Evolutionary conservation across 352 stramenopile species (phyloP), one percentile per base, ranked within the genome.

Genomic region (Phytophthora fragariae): DNA sequence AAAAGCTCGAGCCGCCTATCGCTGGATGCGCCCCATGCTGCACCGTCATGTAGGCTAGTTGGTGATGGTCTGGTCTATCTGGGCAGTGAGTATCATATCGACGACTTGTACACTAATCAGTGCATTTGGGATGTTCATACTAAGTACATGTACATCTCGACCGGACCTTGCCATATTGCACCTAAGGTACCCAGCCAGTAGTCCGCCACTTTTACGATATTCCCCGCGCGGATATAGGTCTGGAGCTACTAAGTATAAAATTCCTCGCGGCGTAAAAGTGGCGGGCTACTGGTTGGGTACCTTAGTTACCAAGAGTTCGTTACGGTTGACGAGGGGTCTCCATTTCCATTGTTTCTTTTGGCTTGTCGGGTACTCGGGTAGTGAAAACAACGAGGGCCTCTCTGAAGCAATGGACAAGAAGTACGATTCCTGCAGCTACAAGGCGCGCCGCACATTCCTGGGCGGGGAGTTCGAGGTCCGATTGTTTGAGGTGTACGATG

Each of bases 401-500:
- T 8, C 27, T 14, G n/a, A 17, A 14, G 56, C 14, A 44, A 85
- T 88, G 80, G 77, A 82, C 61, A 75, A 80, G 33, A 76, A 75
- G 52, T 88, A 86, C 68, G 82, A 83, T 60, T 73, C 73, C 52
- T 91, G 84, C 63, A 85, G 77, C 73, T 92, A 89, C 77, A 87
- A 88, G 65, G 81, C 83, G 41, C 81, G 80, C 0, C 80, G 84
- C 64, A 82, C 84, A 39, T 92, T 91, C 33, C 76, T 91, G 14
- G 81, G 82, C n/a, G 74, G 75, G 37, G 79, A 89, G 60, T 90
- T 88, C 61, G 87, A 95, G 33, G 83, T 94, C 56, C 80, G 82
- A 59, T 68, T 94, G 27, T 88, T 95, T 33, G 82, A 94, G 35
- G 79, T 96, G 27, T 84, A 93, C 59, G 87, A 86, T 41, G 82